A percentile compares a stretch with the other conserved stretches of the same genome.
phyloP scores from a whole-genome alignment of 23 red algal genomes.

The Chondrus crispus region DNA sequence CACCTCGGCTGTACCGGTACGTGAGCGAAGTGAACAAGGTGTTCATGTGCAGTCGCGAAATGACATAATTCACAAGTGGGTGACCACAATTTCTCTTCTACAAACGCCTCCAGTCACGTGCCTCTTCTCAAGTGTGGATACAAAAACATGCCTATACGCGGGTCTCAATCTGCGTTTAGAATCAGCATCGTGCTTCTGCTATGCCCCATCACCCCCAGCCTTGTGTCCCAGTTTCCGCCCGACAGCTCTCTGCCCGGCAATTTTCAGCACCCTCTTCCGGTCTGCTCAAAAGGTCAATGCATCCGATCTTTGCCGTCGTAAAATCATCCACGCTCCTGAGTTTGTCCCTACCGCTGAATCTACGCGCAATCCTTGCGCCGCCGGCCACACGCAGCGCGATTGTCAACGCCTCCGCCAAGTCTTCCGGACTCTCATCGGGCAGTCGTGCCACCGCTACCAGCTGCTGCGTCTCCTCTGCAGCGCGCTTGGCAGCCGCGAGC shows the following conservation, averaged over 20 bases:
- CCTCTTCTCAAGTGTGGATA: not conserved
- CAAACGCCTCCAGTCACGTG: not conserved
- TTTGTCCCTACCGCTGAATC: slow-evolving; percentile 2
- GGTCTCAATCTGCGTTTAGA: slow-evolving; percentile 9
- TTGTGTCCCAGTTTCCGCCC: not conserved
- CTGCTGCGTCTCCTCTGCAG: not conserved
- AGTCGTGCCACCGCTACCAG: not conserved
- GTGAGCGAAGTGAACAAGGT: not conserved
- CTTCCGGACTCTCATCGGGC: not conserved
- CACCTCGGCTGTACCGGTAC: not conserved
- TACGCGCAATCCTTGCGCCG: not conserved
- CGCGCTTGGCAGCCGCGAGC: not conserved
- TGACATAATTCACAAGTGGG: no score
- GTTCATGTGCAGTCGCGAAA: no score
- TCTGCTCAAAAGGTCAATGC: not conserved
- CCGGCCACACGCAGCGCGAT: slow-evolving; percentile 24
- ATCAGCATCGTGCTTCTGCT: slow-evolving; percentile 28
- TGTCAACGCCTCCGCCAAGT: not conserved
- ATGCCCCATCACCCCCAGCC: not conserved
- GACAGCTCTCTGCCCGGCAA: not conserved
- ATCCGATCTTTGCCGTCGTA: slow-evolving; percentile 3
- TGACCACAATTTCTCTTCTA: no score
- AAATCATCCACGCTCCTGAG: slow-evolving; percentile 40
- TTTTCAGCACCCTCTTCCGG: not conserved
- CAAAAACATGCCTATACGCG: no score